Evolutionary conservation across 208 protist species (phyloP), one percentile per base, ranked within the genome.

Genomic region (Leishmania amazonensis): DNA sequence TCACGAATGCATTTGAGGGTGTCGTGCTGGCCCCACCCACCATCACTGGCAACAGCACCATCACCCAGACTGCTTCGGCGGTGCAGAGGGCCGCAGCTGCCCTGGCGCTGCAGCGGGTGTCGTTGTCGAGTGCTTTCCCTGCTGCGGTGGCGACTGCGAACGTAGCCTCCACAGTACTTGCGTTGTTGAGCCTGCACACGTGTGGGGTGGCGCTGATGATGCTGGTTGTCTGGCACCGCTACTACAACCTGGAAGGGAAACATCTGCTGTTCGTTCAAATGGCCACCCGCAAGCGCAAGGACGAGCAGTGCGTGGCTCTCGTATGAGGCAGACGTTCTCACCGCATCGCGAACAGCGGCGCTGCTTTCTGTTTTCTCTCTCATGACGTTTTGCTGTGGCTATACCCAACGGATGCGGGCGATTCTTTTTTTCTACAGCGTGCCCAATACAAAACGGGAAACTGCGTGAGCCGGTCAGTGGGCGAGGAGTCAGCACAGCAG

Each of bases 231-330:
- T 97, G 94, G 92, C 47, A 68, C 11, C 76, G 80, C 1, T 81
- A 79, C 47, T 97, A 97, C 87, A 93, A 90, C 58, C 75, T 97
- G 3, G 88, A 93, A 1, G 94, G 90, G 11, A 87, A 81, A 28
- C 90, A 97, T 78, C 73, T 95, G 60, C 85, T 88, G 76, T 97
- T 97, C 83, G 78, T 97, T 47, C 86, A 86, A 40, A 91, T 91
- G 85, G 88, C 90, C 7, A 83, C 84, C 53, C 85, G 85, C 38
- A 93, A 90, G 81, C 90, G 89, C 45, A 78, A 40, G 5, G 89
- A 91, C 62, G 82, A 78, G 64, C 75, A 88, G 62, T 60, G 79
- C 0, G 79, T 86, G 15, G 60, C 79, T 1, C 42, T 79, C 15
- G 83, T 91, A 5, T 67, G 60, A 67, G 8, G 60, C 9, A 6